Conservation (phyloP, 495 filamentous ascomycete species). For the Barbatosphaeria neglecta region DNA sequence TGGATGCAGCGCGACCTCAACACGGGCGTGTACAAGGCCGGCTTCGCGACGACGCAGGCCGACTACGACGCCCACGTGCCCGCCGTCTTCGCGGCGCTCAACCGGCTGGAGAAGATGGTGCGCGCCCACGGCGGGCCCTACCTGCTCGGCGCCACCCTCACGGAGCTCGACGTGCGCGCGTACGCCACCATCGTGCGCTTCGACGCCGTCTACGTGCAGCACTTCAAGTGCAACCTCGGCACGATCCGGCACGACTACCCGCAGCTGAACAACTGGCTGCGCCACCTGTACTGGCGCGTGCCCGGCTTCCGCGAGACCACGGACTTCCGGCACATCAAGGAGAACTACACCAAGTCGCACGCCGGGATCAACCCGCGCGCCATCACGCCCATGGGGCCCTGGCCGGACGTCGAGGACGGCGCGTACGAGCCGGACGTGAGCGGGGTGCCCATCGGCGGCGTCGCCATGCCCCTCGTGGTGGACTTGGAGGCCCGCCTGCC, state of each 20-base stretch:
- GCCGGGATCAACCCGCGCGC: constrained; percentile 36
- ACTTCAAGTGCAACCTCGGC: constrained; percentile 85
- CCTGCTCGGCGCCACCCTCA: constrained; percentile 56
- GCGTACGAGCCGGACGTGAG: background rate
- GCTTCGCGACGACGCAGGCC: constrained; percentile 51
- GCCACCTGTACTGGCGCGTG: constrained; percentile 57
- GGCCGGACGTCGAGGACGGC: constrained; percentile 44
- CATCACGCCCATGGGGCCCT: constrained; percentile 55
- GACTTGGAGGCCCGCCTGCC: background rate
- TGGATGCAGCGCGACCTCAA: constrained; percentile 61
- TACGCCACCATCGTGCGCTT: constrained; percentile 80
- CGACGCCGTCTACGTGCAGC: constrained; percentile 82
- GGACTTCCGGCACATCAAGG: constrained; percentile 51
- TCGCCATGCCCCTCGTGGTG: background rate
- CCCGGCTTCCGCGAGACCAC: constrained; percentile 50
- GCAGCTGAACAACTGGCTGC: constrained; percentile 53
- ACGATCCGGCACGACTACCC: constrained; percentile 75
- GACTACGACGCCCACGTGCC: constrained; percentile 61
- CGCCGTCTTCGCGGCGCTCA: constrained; percentile 59
- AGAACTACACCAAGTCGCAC: constrained; percentile 44
- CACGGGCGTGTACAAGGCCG: constrained; percentile 36
- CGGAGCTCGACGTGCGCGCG: constrained; percentile 70
- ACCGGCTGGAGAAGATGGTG: constrained; percentile 59
- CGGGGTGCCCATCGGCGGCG: background rate
- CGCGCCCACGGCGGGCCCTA: constrained; percentile 38